Evolutionary conservation across 352 stramenopile genomes (phyloP).

Genomic region (Phytophthora cryptogea): DNA sequence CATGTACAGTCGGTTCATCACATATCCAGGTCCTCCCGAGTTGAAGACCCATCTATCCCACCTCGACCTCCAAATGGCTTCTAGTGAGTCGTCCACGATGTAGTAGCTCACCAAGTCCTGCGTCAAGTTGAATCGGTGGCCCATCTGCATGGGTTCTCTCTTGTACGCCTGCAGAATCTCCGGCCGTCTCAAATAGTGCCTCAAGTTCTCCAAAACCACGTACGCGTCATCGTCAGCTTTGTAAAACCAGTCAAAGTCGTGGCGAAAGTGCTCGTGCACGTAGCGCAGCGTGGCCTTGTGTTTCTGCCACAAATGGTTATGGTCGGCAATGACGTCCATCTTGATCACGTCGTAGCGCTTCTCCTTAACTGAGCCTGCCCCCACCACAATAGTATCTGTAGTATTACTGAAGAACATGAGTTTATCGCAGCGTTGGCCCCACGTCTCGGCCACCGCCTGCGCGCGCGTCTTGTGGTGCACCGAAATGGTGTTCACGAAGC

Average conservation of each 20-base stretch:
- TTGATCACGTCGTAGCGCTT: conserved; percentile 59
- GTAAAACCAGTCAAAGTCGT: conserved; percentile 89
- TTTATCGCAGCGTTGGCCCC: conserved; percentile 79
- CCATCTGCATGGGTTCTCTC: conserved; percentile 76
- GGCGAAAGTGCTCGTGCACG: conserved; percentile 68
- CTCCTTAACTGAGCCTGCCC: conserved; percentile 21
- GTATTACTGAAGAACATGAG: conserved; percentile 87
- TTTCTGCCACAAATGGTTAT: conserved; percentile 87
- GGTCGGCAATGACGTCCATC: conserved; percentile 71
- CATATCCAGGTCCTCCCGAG: conserved; percentile 74
- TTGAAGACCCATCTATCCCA: conserved; percentile 85
- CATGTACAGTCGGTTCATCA: conserved; percentile 79
- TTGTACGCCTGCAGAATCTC: conserved; percentile 66
- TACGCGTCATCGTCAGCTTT: conserved; percentile 86
- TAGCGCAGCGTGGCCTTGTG: conserved; percentile 77
- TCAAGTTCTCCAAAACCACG: conserved; percentile 81
- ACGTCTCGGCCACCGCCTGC: conserved; percentile 76
- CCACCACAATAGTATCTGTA: conserved; percentile 52
- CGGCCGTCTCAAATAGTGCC: conserved; percentile 56
- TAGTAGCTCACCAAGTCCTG: conserved; percentile 77
- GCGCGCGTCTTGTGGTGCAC: conserved; percentile 63
- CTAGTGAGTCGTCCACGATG: conserved; percentile 65
- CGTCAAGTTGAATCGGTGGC: conserved; percentile 80
- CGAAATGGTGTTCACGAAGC: conserved; percentile 86
- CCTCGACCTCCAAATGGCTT: conserved; percentile 53